phyloP scores from a whole-genome alignment of 352 stramenopile species.

The Globisporangium canariense region DNA sequence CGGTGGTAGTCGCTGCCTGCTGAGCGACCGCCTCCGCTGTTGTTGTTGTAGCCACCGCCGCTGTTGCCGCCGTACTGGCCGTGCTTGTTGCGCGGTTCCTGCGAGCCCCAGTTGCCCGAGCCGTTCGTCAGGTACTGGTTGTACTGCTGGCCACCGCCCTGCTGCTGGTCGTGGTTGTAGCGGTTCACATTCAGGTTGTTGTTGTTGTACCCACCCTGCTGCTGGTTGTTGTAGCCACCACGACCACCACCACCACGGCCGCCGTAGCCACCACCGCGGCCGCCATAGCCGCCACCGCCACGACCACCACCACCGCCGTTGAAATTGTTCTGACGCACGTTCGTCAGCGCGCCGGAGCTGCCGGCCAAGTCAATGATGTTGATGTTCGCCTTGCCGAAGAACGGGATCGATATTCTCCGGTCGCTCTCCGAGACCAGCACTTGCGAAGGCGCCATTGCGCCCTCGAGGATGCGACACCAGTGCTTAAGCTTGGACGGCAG shows the following conservation, averaged over 20 bases:
- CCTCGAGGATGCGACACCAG: constrained; percentile 55
- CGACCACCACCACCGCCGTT: constrained; percentile 32
- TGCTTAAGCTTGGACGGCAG: constrained; percentile 50
- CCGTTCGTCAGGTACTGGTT: constrained; percentile 78
- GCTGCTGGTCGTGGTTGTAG: constrained; percentile 34
- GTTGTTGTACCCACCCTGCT: constrained; percentile 38
- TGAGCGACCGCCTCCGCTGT: constrained; percentile 14
- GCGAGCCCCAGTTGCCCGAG: constrained; percentile 73
- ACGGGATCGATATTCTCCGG: constrained; percentile 68
- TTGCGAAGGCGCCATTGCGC: constrained; percentile 31
- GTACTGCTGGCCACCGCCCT: constrained; percentile 36
- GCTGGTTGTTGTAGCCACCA: constrained; percentile 26
- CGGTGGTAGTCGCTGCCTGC: constrained; percentile 22
- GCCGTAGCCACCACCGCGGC: constrained; percentile 13
- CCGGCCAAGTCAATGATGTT: constrained; percentile 82
- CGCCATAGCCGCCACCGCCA: constrained; percentile 18
- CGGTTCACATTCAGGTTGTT: constrained; percentile 73
- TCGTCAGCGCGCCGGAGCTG: constrained; percentile 41
- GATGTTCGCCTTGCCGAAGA: constrained; percentile 83
- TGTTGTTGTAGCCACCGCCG: constrained; percentile 23
- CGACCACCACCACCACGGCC: constrained; percentile 20
- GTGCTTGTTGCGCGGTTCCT: constrained; percentile 76
- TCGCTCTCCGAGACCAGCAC: constrained; percentile 60
- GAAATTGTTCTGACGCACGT: constrained; percentile 55
- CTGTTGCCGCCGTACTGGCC: constrained; percentile 43